phyloP scores from a whole-genome alignment of 2,329 filamentous ascomycete genomes.

The Colletotrichum sp. region DNA sequence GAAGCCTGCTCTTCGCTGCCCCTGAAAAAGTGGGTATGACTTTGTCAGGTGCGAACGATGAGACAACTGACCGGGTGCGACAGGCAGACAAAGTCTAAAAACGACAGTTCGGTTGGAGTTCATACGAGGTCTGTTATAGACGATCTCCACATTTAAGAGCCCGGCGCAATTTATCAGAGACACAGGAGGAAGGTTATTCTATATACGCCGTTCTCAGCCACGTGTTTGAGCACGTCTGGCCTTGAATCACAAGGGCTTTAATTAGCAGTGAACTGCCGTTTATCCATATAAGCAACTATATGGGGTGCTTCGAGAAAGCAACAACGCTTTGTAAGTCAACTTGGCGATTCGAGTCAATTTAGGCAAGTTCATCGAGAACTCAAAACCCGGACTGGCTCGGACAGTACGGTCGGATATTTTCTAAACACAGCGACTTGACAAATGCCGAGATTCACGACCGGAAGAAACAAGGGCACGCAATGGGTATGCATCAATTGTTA shows the following conservation, averaged over 20 bases:
- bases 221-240: background rate
- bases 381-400: background rate
- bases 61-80: background rate
- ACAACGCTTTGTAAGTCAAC: background rate
- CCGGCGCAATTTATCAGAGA: background rate
- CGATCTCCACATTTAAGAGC: background rate
- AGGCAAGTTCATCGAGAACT: background rate
- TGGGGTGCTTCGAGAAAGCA: background rate
- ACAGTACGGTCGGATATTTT: background rate
- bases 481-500: background rate
- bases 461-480: background rate
- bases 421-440: background rate
- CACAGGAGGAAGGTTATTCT: background rate
- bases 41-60: background rate
- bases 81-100: background rate
- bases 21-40: background rate
- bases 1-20: background rate
- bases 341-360: background rate
- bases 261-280: background rate
- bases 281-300: background rate
- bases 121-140: background rate
- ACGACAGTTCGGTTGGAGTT: background rate
- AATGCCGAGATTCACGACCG: background rate
- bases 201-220: background rate
- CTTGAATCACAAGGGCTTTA: background rate